phyloP scores from a whole-genome alignment of 441 rosid species.

The Populus hybrid region DNA sequence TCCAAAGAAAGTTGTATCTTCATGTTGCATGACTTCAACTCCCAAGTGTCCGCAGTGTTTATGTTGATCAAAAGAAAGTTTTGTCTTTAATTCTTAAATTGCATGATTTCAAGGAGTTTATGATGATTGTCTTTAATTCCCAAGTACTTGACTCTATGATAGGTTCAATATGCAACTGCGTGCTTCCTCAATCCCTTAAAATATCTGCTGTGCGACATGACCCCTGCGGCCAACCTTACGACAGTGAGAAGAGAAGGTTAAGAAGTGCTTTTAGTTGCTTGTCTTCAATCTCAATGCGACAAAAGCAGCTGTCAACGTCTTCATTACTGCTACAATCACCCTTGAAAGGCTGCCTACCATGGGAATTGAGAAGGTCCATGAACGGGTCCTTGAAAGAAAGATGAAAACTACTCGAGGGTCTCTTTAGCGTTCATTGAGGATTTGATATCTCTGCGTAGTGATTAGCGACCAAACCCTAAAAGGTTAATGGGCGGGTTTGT shows the following conservation, averaged over 20 bases:
- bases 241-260: slow-evolving; percentile 50
- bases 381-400: slow-evolving; percentile 67
- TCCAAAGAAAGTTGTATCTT: background rate
- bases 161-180: slow-evolving; percentile 71
- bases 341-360: slow-evolving; percentile 66
- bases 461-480: background rate
- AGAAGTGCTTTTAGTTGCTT: slow-evolving; percentile 56
- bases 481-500: slow-evolving; percentile 2
- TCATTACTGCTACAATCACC: slow-evolving; percentile 66
- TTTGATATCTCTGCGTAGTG: background rate
- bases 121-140: background rate
- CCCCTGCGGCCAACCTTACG: slow-evolving; percentile 36
- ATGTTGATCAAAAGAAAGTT: background rate
- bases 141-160: background rate
- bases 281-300: slow-evolving; percentile 63
- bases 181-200: slow-evolving; percentile 65
- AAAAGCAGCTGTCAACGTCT: slow-evolving; percentile 61
- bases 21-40: background rate
- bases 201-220: slow-evolving; percentile 42
- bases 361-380: slow-evolving; percentile 54
- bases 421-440: background rate
- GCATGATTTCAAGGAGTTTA: background rate
- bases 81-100: background rate
- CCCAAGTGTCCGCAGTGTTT: background rate
- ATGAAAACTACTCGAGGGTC: slow-evolving; percentile 27